phyloP scores from a whole-genome alignment of 164 flowering plant genomes.

The Vitis rupestris region DNA sequence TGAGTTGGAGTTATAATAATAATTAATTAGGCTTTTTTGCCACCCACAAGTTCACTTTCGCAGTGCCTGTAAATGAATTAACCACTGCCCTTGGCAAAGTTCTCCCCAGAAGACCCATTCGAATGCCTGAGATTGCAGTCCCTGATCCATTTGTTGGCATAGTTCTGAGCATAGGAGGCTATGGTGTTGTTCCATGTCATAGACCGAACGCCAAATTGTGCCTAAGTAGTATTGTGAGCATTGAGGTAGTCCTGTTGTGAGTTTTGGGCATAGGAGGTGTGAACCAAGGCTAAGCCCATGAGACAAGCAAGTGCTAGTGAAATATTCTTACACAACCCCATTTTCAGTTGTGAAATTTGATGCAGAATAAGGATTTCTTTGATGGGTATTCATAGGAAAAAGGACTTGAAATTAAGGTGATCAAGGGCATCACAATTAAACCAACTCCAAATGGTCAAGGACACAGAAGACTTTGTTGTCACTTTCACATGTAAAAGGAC shows the following conservation, averaged over 20 bases:
- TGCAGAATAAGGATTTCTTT: not conserved
- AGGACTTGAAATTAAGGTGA: not conserved
- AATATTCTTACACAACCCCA: not conserved
- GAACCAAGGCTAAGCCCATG: conserved; percentile 4
- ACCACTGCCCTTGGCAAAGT: conserved; percentile 24
- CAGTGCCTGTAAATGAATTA: conserved; percentile 13
- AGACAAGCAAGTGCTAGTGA: not conserved
- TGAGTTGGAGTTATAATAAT: conserved; percentile 23
- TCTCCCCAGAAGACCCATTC: conserved; percentile 35
- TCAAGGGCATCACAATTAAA: not conserved
- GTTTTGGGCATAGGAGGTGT: conserved; percentile 20
- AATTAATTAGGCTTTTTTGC: conserved; percentile 28
- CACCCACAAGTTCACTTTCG: conserved; percentile 25
- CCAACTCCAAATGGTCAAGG: too few species aligned
- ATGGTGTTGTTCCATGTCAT: conserved; percentile 30
- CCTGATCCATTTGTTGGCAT: conserved; percentile 5
- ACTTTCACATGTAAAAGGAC: too few species aligned
- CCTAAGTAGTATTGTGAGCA: conserved; percentile 46
- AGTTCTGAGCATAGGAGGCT: conserved; percentile 22
- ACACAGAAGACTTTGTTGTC: too few species aligned
- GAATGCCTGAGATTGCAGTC: conserved; percentile 30
- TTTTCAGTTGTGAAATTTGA: not conserved
- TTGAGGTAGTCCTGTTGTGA: conserved; percentile 23
- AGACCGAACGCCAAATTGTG: conserved; percentile 32
- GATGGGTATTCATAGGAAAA: not conserved